phyloP scores from a whole-genome alignment of 768 basidiomycete genomes.

The Amanita exitialis region DNA sequence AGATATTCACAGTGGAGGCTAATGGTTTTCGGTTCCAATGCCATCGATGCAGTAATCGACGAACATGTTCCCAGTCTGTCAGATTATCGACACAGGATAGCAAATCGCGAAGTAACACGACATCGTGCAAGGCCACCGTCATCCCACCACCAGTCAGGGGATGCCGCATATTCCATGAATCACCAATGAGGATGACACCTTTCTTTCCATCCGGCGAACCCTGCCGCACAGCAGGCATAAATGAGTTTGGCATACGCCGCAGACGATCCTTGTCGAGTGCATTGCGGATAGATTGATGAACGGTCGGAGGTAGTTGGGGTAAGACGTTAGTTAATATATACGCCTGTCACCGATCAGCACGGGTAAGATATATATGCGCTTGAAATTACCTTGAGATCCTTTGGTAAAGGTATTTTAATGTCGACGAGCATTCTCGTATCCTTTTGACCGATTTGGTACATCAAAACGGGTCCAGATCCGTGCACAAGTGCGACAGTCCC shows the following conservation, averaged over 20 bases:
- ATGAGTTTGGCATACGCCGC: conserved; percentile 92
- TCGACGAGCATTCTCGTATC: conserved; percentile 95
- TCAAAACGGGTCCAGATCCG: conserved; percentile 76
- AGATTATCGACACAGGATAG: conserved; percentile 36
- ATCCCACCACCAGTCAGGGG: conserved; percentile 97
- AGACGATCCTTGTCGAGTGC: conserved; percentile 77
- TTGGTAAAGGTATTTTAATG: conserved; percentile 74
- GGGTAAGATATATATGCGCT: background rate
- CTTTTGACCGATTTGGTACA: conserved; percentile 84
- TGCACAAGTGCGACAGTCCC: conserved; percentile 81
- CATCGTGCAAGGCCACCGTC: conserved; percentile 91
- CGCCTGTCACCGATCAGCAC: conserved; percentile 25
- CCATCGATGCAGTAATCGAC: conserved; percentile 55
- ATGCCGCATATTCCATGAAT: conserved; percentile 99
- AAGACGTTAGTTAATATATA: conserved; percentile 67
- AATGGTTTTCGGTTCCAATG: conserved; percentile 82
- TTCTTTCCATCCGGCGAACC: conserved; percentile 38
- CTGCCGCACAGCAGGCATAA: conserved; percentile 75
- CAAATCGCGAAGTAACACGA: conserved; percentile 59
- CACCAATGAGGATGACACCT: conserved; percentile 81
- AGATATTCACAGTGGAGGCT: conserved; percentile 80
- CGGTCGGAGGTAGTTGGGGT: conserved; percentile 68
- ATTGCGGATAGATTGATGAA: conserved; percentile 53
- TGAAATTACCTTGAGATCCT: conserved; percentile 60
- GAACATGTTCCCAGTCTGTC: conserved; percentile 41